Base-by-base conservation (phyloP, 2,329 filamentous ascomycete genomes). In the Microsporum audouinii region DNA sequence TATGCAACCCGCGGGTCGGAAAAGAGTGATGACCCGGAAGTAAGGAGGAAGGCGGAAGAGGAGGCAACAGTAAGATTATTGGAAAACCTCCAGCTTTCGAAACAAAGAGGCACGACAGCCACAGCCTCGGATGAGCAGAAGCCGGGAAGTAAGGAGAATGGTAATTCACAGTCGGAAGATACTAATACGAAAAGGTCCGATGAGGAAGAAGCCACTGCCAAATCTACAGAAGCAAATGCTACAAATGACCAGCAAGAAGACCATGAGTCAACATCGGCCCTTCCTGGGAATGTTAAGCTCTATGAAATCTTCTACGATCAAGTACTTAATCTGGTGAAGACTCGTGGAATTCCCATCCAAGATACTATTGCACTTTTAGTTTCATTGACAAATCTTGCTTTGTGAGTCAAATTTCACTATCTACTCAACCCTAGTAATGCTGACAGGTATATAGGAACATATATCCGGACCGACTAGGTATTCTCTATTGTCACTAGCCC, bases 231-330 rank as follows among this genome's bases (percentile, higher is more conserved):
- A 49, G 12, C 33, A 56, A 47, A 39, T 5, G 12, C 63, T 14
- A 2, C 41, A 39, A 75, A 75, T 61, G 72, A 71, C 8, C 74
- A 75, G 8, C 68, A 72, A 2, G 66, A 69, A 56, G 60, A 63
- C 14, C 61, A 67, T n/a, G 68, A 68, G 60, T 55, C 67, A 27
- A 62, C 61, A 31, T 61, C 69, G 41, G 67, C 61, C 23, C 66
- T 68, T 56, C 71, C 74, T 34, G 78, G 86, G 59, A 87, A 90
- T 68, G 85, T 96, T 62, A 92, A 89, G 75, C 83, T 99, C 29
- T 97, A 97, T 73, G 91, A 97, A 75, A 89, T 97, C 63, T 99
- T 97, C 80, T 95, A 97, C 70, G 87, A 91, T 58, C 94, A 97
- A 74, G 94, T 97, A 64, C 88, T 95, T 71, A 91, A 92, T 69